Conservation (phyloP, 306 rosid species). For the Glycine soja region DNA sequence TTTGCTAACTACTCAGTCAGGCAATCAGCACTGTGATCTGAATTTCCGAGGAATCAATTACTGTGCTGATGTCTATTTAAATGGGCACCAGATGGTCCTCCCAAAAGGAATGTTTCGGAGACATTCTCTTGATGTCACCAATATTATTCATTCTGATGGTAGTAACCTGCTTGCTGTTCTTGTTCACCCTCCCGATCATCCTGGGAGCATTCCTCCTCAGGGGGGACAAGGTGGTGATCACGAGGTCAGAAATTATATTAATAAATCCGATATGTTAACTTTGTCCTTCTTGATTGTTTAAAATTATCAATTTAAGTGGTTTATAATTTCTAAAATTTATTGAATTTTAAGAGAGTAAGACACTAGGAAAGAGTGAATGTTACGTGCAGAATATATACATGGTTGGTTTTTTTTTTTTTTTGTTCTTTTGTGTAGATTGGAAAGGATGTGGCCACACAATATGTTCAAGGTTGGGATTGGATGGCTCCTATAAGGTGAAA, state of each 20-base stretch:
- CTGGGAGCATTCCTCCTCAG: slow-evolving; percentile 78
- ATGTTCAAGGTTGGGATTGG: slow-evolving; percentile 99
- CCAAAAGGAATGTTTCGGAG: slow-evolving; percentile 96
- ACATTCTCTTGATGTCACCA: slow-evolving; percentile 87
- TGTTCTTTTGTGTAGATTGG: slow-evolving; percentile 69
- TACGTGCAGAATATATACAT: slow-evolving; percentile 11
- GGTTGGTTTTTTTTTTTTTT: slow-evolving; percentile 20
- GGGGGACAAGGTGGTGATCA: slow-evolving; percentile 99
- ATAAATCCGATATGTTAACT: background rate
- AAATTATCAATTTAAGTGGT: slow-evolving; percentile 21
- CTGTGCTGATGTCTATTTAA: slow-evolving; percentile 82
- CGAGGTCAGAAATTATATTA: slow-evolving; percentile 61
- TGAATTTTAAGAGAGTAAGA: slow-evolving; percentile 18
- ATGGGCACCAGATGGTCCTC: slow-evolving; percentile 78
- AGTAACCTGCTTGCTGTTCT: slow-evolving; percentile 87
- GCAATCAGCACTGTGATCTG: slow-evolving; percentile 76
- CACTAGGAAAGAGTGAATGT: slow-evolving; percentile 16
- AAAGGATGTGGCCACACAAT: slow-evolving; percentile 93
- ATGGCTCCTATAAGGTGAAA: slow-evolving; percentile 96
- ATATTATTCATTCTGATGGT: slow-evolving; percentile 69
- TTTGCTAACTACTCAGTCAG: slow-evolving; percentile 57
- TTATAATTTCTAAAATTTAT: slow-evolving; percentile 30
- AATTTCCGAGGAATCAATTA: slow-evolving; percentile 92
- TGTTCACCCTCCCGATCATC: slow-evolving; percentile 96
- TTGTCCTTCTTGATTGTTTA: slow-evolving; percentile 35